Base-by-base conservation (phyloP, 148 eudicot species). In the Chenopodium album region DNA sequence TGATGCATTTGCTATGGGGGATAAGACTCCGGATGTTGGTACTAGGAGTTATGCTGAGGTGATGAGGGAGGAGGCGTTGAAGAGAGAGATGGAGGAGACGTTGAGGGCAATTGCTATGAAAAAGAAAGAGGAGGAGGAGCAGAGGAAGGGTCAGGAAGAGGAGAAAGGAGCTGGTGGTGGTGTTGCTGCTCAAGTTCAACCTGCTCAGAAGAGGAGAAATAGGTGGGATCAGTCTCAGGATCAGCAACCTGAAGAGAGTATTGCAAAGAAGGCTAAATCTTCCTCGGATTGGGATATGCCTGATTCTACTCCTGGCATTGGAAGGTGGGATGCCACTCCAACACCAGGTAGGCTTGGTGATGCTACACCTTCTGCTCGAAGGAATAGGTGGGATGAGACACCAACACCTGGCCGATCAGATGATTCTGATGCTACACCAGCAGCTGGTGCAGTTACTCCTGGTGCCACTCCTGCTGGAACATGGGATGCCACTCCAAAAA, bases 401-500 rank as follows among this genome's bases (percentile, higher is more conserved):
- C 98, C 97, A 2, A 95, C 97, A 1, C 98, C 97, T 0, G 97
- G 97, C 7, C 90, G 98, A 11, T 19, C 90, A 78, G 90, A 90
- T 78, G 98, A 95, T 82, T 92, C 98, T 0, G 98, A 94, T 84
- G 92, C 98, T 12, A 94, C 98, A 4, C 98, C 98, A 1, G 86
- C 92, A 52, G 96, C 75, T 62, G 97, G 97, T 70, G 98, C 97
- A 11, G 94, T 70, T n/a, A 94, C 98, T 73, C 98, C 98, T 9
- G 98, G 98, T 47, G 95, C 97, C 29, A 94, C 98, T 9, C 98
- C 98, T 76, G 89, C 97, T 66, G 97, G 98, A 14, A 95, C 98
- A 26, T 95, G 98, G 98, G 98, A 95, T 85, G 92, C 98, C 52
- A 95, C 98, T 11, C 98, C 98, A 0, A 95, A 93, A 82, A 77